Conservation (phyloP, 2,329 filamentous ascomycete species). For the Torrubiellomyces zombiae region DNA sequence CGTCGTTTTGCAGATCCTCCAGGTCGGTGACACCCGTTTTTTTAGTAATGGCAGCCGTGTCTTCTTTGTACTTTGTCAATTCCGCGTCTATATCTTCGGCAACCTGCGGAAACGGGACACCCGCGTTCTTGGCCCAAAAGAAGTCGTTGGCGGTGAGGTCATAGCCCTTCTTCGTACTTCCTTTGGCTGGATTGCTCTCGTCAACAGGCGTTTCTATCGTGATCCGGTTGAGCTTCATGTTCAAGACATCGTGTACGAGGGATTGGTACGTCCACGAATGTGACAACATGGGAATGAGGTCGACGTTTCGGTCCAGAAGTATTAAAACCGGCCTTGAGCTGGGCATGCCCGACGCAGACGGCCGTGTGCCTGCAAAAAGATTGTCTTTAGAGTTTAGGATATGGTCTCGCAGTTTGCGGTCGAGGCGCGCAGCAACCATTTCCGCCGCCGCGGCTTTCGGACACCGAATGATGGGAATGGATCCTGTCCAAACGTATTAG, state of each 20-base stretch:
- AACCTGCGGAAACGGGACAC: conserved; percentile 82
- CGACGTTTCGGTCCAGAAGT: conserved; percentile 87
- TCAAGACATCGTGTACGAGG: conserved; percentile 50
- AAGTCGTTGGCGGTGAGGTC: conserved; percentile 83
- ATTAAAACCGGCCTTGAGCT: conserved; percentile 76
- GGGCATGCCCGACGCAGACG: conserved; percentile 41
- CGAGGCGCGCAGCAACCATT: conserved; percentile 83
- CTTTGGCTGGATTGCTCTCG: conserved; percentile 56
- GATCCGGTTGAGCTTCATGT: conserved; percentile 66
- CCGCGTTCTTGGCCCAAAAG: conserved; percentile 90
- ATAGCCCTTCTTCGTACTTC: conserved; percentile 72
- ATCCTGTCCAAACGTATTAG: conserved; percentile 35
- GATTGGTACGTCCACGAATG: conserved; percentile 78
- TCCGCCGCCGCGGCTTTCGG: conserved; percentile 87
- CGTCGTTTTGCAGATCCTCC: conserved; percentile 83
- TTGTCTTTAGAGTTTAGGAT: conserved; percentile 97
- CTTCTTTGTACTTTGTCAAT: conserved; percentile 86
- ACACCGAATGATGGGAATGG: conserved; percentile 89
- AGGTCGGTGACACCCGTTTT: conserved; percentile 88
- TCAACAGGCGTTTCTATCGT: conserved; percentile 76
- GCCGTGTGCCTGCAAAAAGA: conserved; percentile 61
- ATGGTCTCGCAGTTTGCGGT: conserved; percentile 90
- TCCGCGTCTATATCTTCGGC: conserved; percentile 93
- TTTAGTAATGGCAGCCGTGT: conserved; percentile 83
- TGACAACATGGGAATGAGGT: conserved; percentile 95